A percentile compares a stretch with the other conserved stretches of the same genome.
These are phyloP conservation scores for Xylaria sp. DNA, from an alignment of 2,329 filamentous ascomycete species.

Conservation along the genomic window DNA sequence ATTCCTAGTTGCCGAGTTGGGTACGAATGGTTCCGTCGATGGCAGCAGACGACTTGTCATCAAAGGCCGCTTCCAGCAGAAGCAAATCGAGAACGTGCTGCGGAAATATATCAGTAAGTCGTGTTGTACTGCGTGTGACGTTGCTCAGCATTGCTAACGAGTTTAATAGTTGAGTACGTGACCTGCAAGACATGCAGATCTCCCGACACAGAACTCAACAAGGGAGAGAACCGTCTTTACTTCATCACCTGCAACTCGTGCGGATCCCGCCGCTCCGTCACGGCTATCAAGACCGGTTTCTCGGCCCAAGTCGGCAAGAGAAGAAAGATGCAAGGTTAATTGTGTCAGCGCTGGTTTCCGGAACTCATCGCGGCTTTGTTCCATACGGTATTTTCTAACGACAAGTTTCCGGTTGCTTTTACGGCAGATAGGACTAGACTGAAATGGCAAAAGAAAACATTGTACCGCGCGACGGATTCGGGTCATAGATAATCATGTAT, in stretches of 20 bases:
- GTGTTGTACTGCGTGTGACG: neutral
- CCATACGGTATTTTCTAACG: conserved; percentile 1
- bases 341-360: conserved; percentile 9
- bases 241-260: conserved; percentile 97
- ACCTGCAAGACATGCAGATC: conserved; percentile 98
- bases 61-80: conserved; percentile 99
- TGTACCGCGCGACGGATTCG: too few species aligned
- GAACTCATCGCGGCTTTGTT: neutral
- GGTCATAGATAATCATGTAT: too few species aligned
- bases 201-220: conserved; percentile 93
- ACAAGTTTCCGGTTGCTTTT: neutral
- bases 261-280: conserved; percentile 82
- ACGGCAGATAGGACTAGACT: conserved; percentile 12
- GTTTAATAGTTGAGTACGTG: conserved; percentile 79
- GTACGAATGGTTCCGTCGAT: conserved; percentile 94
- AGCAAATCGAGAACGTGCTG: conserved; percentile 97
- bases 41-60: conserved; percentile 92
- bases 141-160: conserved; percentile 34
- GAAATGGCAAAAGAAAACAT: conserved; percentile 3
- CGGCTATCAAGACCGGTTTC: conserved; percentile 99
- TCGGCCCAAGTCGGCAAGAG: conserved; percentile 98
- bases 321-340: conserved; percentile 87
- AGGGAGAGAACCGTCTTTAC: conserved; percentile 98
- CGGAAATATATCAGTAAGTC: conserved; percentile 88
- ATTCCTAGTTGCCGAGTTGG: conserved; percentile 77